phyloP scores from a whole-genome alignment of 1,139 yeast species.

The Yamadazyma kanchanaburiensis region DNA sequence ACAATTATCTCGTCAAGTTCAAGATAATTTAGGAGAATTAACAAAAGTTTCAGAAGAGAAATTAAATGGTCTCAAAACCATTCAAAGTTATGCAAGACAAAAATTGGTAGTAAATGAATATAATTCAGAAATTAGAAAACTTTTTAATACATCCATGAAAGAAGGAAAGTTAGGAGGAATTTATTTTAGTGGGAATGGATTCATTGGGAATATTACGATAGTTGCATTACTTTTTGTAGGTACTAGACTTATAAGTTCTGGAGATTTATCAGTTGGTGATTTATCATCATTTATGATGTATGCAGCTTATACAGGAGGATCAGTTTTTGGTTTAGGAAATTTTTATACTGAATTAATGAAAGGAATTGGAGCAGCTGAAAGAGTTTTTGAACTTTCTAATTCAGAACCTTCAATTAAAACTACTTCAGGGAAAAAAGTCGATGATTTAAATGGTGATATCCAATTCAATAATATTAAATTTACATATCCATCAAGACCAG shows the following conservation, averaged over 20 bases:
- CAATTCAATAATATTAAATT: constrained; percentile 66
- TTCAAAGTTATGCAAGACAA: constrained; percentile 89
- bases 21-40: constrained; percentile 80
- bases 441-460: constrained; percentile 40
- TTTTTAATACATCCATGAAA: constrained; percentile 68
- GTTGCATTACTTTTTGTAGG: constrained; percentile 78
- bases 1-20: constrained; percentile 69
- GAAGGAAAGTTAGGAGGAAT: constrained; percentile 81
- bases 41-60: constrained; percentile 93
- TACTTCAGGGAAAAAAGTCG: constrained; percentile 51
- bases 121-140: constrained; percentile 68
- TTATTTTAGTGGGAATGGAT: constrained; percentile 73
- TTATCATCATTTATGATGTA: constrained; percentile 90
- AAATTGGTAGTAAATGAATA: constrained; percentile 43
- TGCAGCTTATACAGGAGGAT: constrained; percentile 87
- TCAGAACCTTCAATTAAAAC: constrained; percentile 67
- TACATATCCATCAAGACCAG: constrained; percentile 84
- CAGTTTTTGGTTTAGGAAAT: constrained; percentile 85
- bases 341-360: constrained; percentile 94
- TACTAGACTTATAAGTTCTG: constrained; percentile 68
- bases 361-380: constrained; percentile 94
- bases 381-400: constrained; percentile 84
- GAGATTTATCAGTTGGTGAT: constrained; percentile 80
- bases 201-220: constrained; percentile 78
- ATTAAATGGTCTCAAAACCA: constrained; percentile 78